These are phyloP conservation scores for Pisolithus tinctorius DNA, from an alignment of 768 basidiomycete species.

Conservation along the genomic window DNA sequence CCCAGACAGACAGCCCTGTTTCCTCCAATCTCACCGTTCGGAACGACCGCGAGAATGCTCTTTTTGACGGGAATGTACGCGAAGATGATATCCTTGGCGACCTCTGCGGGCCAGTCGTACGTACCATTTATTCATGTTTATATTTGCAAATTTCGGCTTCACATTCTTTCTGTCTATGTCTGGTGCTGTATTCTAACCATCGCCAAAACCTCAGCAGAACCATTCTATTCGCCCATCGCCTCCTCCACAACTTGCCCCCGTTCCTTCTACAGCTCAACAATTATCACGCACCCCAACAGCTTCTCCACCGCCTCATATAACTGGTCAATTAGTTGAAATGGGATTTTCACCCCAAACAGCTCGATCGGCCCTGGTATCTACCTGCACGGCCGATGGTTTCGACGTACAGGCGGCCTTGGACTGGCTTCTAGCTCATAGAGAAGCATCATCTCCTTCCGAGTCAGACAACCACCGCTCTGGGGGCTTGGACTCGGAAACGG, in stretches of 20 bases:
- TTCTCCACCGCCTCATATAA: slow-evolving; percentile 82
- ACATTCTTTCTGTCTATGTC: slow-evolving; percentile 1
- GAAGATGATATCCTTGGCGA: slow-evolving; percentile 74
- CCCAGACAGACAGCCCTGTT: slow-evolving; percentile 32
- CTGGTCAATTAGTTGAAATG: slow-evolving; percentile 94
- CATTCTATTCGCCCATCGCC: slow-evolving; percentile 10
- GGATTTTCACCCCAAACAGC: slow-evolving; percentile 82
- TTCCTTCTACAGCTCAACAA: slow-evolving; percentile 4
- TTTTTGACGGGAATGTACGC: slow-evolving; percentile 26
- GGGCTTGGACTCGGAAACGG: slow-evolving; percentile 15
- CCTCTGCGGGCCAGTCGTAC: slow-evolving; percentile 51
- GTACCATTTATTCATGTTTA: not conserved
- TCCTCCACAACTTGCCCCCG: slow-evolving; percentile 3
- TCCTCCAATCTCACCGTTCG: slow-evolving; percentile 63
- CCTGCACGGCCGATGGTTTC: slow-evolving; percentile 44
- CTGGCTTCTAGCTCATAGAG: slow-evolving; percentile 38
- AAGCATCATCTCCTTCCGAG: slow-evolving; percentile 7
- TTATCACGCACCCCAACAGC: slow-evolving; percentile 15
- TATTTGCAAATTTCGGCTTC: slow-evolving; percentile 13
- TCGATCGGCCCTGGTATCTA: slow-evolving; percentile 64
- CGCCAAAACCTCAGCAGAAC: not conserved
- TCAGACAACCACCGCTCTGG: slow-evolving; percentile 1
- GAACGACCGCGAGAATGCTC: slow-evolving; percentile 27
- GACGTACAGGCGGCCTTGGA: slow-evolving; percentile 82
- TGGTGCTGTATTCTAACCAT: not conserved